Evolutionary conservation across 352 stramenopile genomes (phyloP), one percentile per base, ranked within the genome.

Genomic region (Pythium oligandrum): DNA sequence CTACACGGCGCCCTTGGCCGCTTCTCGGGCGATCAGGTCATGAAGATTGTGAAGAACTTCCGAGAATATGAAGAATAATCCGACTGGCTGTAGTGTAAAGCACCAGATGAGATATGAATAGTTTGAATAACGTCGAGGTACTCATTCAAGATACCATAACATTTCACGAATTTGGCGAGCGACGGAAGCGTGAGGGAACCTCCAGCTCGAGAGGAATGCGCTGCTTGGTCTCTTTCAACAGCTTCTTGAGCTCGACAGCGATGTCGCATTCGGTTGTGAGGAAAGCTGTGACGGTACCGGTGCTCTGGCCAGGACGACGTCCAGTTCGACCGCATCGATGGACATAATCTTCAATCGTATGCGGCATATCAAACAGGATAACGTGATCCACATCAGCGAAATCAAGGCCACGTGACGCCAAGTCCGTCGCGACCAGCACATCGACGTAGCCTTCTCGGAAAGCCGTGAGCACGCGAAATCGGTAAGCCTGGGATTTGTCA

Each of bases 351-450:
- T 97, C 90, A 54, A 97, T 93, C 51, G 91, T 87, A 10, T 74
- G 68, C 4, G 93, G 90, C 67, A 97, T 95, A 57, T 98, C 90
- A 44, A 95, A 85, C 54, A 97, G 68, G 11, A 98, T 69, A 11
- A 98, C 78, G 44, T 83, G 78, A 10, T 81, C 76, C 0, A 98
- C 84, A 43, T 78, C 79, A 26, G 78, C 72, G 31, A 97, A 83
- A 59, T 98, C 89, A 9, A 98, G 70, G 12, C 90, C 90, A 7
- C 93, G 73, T 1, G 83, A 88, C 0, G 86, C 90, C 33, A 97
- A 47, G 66, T 98, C 90, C 1, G 90, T 98, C 26, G 87, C 93
- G 3, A 98, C 88, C 26, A 98, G 59, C 33, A 98, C 78, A 5
- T 86, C 75, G n/a, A 78, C 69, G 7, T 65, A 71, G 8, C 75